phyloP scores from a whole-genome alignment of 73 alveolate species.

The Tetrahymena elliotti region DNA sequence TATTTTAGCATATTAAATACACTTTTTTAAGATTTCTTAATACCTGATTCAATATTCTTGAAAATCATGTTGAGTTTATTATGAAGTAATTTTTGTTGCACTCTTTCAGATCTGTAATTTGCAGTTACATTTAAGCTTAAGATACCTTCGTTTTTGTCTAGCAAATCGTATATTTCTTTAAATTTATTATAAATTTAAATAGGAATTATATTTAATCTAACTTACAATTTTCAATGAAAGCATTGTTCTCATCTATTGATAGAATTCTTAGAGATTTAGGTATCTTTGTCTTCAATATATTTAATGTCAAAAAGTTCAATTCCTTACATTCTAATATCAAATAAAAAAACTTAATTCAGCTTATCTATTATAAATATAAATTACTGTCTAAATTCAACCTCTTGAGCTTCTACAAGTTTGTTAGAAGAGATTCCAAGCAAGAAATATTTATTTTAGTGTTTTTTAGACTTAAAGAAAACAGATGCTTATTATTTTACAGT shows the following conservation, averaged over 20 bases:
- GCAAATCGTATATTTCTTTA: not conserved
- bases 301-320: not conserved
- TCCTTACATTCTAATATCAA: not conserved
- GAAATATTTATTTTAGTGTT: not conserved
- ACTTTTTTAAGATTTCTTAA: not conserved
- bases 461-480: not conserved
- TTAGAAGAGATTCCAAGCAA: not conserved
- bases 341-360: not conserved
- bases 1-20: not conserved
- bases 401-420: not conserved
- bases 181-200: not conserved
- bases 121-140: not conserved
- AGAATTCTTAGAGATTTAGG: not conserved
- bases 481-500: not conserved
- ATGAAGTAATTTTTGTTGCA: not conserved
- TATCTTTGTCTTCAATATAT: not conserved
- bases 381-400: not conserved
- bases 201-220: not conserved
- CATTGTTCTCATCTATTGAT: not conserved
- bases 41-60: not conserved
- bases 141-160: not conserved
- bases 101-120: not conserved
- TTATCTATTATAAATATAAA: not conserved
- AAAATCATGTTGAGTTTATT: not conserved
- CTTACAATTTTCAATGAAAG: not conserved